phyloP scores from a whole-genome alignment of 1,139 yeast genomes.

The Komagataea norvegica region DNA sequence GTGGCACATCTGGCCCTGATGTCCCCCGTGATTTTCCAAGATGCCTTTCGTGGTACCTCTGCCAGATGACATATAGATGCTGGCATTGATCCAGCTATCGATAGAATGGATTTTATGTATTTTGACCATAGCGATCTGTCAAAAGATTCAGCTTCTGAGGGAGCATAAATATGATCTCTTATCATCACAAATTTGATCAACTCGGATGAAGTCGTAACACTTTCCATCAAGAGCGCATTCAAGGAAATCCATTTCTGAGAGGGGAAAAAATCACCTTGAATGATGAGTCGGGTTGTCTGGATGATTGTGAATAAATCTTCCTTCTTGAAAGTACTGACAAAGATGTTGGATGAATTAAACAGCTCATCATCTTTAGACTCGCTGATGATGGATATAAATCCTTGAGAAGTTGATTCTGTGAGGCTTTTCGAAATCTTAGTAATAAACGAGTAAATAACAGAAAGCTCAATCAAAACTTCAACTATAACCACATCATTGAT shows the following conservation, averaged over 20 bases:
- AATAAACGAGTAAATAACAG: slow-evolving; percentile 53
- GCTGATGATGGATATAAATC: slow-evolving; percentile 35
- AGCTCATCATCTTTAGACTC: slow-evolving; percentile 33
- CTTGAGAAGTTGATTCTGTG: slow-evolving; percentile 42
- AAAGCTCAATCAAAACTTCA: slow-evolving; percentile 68
- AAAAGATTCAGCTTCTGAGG: slow-evolving; percentile 43
- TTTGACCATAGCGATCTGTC: slow-evolving; percentile 62
- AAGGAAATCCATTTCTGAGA: slow-evolving; percentile 66
- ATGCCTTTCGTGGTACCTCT: slow-evolving; percentile 70
- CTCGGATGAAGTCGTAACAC: slow-evolving; percentile 54
- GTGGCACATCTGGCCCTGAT: slow-evolving; percentile 57
- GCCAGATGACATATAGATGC: slow-evolving; percentile 61
- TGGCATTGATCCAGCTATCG: slow-evolving; percentile 47
- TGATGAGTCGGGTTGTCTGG: slow-evolving; percentile 53
- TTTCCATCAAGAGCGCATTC: slow-evolving; percentile 56
- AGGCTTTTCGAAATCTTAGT: slow-evolving; percentile 47
- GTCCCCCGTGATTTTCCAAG: slow-evolving; percentile 58
- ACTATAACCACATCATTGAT: slow-evolving; percentile 68
- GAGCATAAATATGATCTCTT: slow-evolving; percentile 49
- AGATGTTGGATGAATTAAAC: slow-evolving; percentile 35
- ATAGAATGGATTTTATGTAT: slow-evolving; percentile 53
- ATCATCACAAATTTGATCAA: slow-evolving; percentile 53
- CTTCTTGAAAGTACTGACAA: slow-evolving; percentile 27
- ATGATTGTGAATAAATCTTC: slow-evolving; percentile 33
- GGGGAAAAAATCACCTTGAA: slow-evolving; percentile 61